phyloP scores from a whole-genome alignment of 768 basidiomycete species.

The Psilocybe subaeruginosa region DNA sequence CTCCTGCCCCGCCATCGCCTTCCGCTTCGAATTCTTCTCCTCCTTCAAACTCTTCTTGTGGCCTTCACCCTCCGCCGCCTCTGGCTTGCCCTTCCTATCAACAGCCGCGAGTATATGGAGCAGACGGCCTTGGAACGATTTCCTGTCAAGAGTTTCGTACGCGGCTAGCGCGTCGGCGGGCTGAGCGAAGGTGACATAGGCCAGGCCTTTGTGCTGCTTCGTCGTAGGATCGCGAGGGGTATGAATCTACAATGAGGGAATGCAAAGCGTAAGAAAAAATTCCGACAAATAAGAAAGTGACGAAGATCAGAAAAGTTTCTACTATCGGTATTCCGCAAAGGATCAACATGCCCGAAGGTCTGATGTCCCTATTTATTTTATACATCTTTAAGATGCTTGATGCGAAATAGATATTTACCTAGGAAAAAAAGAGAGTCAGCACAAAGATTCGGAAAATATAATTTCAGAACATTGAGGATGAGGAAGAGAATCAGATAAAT shows the following conservation, averaged over 20 bases:
- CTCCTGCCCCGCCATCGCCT: conserved; percentile 69
- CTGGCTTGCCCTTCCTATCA: conserved; percentile 55
- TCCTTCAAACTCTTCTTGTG: conserved; percentile 59
- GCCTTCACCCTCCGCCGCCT: conserved; percentile 44
- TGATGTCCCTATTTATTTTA: conserved; percentile 64
- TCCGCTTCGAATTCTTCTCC: conserved; percentile 64
- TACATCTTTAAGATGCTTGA: conserved; percentile 1
- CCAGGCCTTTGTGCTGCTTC: conserved; percentile 52
- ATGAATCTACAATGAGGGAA: conserved; percentile 40
- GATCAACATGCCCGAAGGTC: conserved; percentile 65
- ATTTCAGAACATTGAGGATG: background rate
- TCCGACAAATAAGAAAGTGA: background rate
- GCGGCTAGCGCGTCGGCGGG: conserved; percentile 59
- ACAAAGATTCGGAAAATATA: background rate
- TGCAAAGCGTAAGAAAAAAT: background rate
- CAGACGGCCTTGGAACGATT: conserved; percentile 88
- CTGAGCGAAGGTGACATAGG: conserved; percentile 50
- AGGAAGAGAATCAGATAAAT: conserved; percentile 33
- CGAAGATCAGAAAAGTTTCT: conserved; percentile 48
- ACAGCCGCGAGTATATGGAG: conserved; percentile 90
- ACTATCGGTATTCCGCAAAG: conserved; percentile 61
- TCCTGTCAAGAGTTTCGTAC: conserved; percentile 77
- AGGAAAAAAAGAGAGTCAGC: conserved; percentile 11
- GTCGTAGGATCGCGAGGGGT: conserved; percentile 48
- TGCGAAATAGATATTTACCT: conserved; percentile 40